Evolutionary conservation across 176 grass and related monocot species (phyloP), one percentile per base, ranked within the genome.

Genomic region (Thalia dealbata): DNA sequence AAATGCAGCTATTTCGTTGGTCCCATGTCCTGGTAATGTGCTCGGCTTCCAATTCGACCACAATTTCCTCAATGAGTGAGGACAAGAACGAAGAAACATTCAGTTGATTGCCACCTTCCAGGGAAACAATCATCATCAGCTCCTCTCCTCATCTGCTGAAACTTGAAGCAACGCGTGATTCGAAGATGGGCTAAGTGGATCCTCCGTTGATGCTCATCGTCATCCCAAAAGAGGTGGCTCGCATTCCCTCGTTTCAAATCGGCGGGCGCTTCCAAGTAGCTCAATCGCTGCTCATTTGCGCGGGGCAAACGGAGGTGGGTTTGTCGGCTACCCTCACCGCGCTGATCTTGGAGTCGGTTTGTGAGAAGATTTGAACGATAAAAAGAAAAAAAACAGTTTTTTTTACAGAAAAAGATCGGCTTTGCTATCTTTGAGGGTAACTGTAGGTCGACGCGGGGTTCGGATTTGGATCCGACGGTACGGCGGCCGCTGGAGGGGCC

Each of bases 401-500:
- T 26, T 27, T 10, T n/a, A 48, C 45, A 63, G 22, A 5, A 29
- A 28, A 63, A 63, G 61, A 63, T 63, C 25, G 1, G 2, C 3
- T 9, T 28, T 63, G 14, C 61, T 29, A 29, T 63, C 61, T 63
- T 63, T 61, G 58, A 22, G 61, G 24, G 25, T 75, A n/a, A 69
- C 11, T 46, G 72, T 76, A 60, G 73, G 27, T 67, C 63, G 70
- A 30, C 73, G 27, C 19, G 45, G 21, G 32, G 12, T 56, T 67
- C 28, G 54, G 55, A 56, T 71, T 79, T 71, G 77, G 77, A 79
- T 62, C 52, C 11, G 38, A 75, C 52, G 19, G 35, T 75, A 91
- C 67, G 67, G 67, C 76, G 79, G 78, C 71, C 83, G 83, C 77
- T 81, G 85, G 80, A 82, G 75, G 73, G 80, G 84, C 80, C 80